Conservation (phyloP, 192 early-diverging fungal genomes). For the Umbelopsis ramanniana region DNA sequence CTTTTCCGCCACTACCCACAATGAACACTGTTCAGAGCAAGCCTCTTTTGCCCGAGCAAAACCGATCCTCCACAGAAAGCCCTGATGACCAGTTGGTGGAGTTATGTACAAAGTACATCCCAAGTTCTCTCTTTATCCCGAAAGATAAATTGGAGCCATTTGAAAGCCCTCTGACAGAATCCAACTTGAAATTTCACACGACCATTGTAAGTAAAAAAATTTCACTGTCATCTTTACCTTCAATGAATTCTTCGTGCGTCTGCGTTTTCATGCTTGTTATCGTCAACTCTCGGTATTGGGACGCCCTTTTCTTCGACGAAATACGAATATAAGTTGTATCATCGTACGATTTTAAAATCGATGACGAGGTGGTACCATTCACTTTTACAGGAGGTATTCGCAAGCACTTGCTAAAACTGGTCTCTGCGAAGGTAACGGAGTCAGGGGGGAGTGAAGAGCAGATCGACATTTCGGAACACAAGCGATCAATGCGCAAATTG, state of each 20-base stretch:
- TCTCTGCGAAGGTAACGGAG: background rate
- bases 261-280: background rate
- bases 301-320: too few relatives aligned
- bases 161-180: slow-evolving; percentile 22
- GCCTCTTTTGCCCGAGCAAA: background rate
- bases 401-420: background rate
- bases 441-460: background rate
- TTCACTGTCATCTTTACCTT: background rate
- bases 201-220: slow-evolving; percentile 13
- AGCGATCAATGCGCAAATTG: background rate
- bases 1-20: slow-evolving; percentile 16
- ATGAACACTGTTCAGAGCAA: background rate
- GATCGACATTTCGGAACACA: background rate
- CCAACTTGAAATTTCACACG: slow-evolving; percentile 24
- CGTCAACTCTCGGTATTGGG: background rate
- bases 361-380: background rate
- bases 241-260: background rate
- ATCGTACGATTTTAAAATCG: background rate
- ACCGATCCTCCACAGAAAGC: background rate
- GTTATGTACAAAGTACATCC: background rate
- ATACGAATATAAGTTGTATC: too few relatives aligned
- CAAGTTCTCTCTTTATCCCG: background rate
- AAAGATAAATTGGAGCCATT: slow-evolving; percentile 19
- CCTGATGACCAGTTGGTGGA: background rate
- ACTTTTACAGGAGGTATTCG: background rate